Evolutionary conservation across 2,329 filamentous ascomycete genomes (phyloP).

Genomic region (Alternaria arborescens): DNA sequence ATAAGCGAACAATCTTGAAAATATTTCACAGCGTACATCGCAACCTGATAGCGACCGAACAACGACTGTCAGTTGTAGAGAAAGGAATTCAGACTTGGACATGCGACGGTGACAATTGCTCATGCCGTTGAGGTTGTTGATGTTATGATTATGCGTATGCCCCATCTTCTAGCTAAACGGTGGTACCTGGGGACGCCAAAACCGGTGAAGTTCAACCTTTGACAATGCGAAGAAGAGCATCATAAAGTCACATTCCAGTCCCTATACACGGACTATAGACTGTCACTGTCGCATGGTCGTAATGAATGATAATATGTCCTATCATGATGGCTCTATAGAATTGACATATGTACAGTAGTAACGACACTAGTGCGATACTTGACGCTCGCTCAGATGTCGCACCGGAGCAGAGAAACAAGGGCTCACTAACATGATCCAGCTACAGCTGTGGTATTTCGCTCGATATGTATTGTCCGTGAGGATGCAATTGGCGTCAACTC

Average conservation of each 20-base stretch:
- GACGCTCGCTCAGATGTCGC: not conserved
- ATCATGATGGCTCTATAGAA: not conserved
- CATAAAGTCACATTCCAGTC: not conserved
- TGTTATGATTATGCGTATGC: not conserved
- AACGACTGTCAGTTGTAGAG: not conserved
- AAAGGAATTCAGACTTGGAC: not conserved
- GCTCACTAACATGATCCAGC: not conserved
- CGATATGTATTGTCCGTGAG: not conserved
- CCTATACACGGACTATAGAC: not conserved
- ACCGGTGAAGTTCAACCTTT: not conserved
- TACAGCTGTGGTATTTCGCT: not conserved
- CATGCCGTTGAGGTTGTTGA: not conserved
- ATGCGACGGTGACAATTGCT: not conserved
- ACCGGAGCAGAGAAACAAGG: not conserved
- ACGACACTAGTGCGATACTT: not conserved
- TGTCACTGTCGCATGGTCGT: not conserved
- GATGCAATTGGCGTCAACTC: not conserved
- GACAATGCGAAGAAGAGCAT: not conserved
- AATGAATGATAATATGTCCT: not conserved
- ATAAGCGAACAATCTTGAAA: not conserved
- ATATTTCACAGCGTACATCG: not conserved
- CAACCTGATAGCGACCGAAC: not conserved
- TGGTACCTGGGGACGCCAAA: not conserved
- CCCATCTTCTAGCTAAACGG: not conserved
- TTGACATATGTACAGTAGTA: not conserved